Evolutionary conservation across 176 grass and related monocot genomes (phyloP).

Genomic region (Miscanthus lutarioriparius): DNA sequence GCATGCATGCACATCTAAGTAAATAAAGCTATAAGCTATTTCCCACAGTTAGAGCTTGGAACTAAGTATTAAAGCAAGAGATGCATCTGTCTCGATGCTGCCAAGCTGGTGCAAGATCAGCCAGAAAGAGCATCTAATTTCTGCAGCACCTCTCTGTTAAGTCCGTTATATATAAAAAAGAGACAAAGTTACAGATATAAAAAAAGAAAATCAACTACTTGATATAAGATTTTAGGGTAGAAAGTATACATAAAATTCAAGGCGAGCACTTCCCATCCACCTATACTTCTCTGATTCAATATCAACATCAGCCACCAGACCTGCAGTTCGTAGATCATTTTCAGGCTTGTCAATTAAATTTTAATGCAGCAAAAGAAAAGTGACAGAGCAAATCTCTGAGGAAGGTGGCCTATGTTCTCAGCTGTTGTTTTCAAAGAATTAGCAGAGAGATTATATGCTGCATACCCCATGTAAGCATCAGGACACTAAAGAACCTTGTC

Average conservation of each 20-base stretch:
- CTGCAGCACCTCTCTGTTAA: not conserved
- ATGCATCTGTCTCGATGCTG: not conserved
- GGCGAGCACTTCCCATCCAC: conserved; percentile 96
- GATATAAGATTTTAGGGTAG: conserved; percentile 3
- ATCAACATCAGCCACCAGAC: conserved; percentile 93
- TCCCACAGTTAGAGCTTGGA: not conserved
- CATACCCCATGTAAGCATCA: conserved; percentile 99
- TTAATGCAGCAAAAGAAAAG: conserved; percentile 10
- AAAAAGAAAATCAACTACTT: conserved; percentile 4
- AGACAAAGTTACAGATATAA: not conserved
- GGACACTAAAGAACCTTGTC: conserved; percentile 86
- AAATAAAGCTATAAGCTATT: not conserved
- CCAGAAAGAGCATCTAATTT: not conserved
- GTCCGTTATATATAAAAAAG: not conserved
- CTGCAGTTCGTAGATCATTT: conserved; percentile 58
- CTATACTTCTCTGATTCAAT: conserved; percentile 98
- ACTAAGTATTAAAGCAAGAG: conserved; percentile 7
- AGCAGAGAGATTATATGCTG: conserved; percentile 1
- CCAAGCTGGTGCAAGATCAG: not conserved
- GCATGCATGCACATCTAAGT: not conserved
- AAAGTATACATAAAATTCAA: conserved; percentile 79
- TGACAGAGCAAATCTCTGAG: no score
- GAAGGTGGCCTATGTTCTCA: not conserved
- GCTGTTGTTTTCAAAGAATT: not conserved
- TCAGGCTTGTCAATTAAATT: conserved; percentile 25